phyloP scores from a whole-genome alignment of 2,329 filamentous ascomycete species.

The Ophiocordyceps camponoti-saundersi region DNA sequence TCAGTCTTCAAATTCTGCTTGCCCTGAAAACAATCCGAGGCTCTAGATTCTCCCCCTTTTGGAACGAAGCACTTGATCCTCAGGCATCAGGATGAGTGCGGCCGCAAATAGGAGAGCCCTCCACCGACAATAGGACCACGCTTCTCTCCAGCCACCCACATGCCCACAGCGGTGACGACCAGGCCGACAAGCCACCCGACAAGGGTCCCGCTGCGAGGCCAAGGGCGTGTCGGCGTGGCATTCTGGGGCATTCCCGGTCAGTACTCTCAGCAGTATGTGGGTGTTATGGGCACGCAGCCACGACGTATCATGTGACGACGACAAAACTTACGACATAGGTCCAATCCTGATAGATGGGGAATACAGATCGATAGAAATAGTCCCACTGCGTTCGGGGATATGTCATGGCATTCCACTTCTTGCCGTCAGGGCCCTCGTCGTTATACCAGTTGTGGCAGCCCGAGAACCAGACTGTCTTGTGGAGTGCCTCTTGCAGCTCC shows the following conservation, averaged over 20 bases:
- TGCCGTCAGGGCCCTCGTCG: slow-evolving; percentile 7
- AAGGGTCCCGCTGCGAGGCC: neutral
- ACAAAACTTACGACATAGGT: slow-evolving; percentile 12
- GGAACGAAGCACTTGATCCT: neutral
- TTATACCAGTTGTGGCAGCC: slow-evolving; percentile 22
- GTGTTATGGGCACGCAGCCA: too few species aligned
- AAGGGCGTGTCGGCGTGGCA: too few species aligned
- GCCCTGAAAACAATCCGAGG: too few species aligned
- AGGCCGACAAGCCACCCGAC: neutral
- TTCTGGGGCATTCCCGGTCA: too few species aligned
- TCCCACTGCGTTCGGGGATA: slow-evolving; percentile 18
- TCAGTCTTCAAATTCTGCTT: too few species aligned
- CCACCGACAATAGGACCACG: neutral
- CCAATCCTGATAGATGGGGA: slow-evolving; percentile 16
- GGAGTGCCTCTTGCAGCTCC: slow-evolving; percentile 14
- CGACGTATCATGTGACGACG: neutral
- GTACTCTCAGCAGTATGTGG: too few species aligned
- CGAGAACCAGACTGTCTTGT: slow-evolving; percentile 16
- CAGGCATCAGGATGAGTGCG: neutral
- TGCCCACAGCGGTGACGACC: neutral
- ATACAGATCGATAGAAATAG: slow-evolving; percentile 19
- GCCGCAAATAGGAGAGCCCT: neutral
- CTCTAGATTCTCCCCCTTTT: neutral
- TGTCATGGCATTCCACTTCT: slow-evolving; percentile 15
- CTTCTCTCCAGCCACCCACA: neutral